Conservation (phyloP, 2,329 filamentous ascomycete genomes). For the Pestalotiopsis sp. region DNA sequence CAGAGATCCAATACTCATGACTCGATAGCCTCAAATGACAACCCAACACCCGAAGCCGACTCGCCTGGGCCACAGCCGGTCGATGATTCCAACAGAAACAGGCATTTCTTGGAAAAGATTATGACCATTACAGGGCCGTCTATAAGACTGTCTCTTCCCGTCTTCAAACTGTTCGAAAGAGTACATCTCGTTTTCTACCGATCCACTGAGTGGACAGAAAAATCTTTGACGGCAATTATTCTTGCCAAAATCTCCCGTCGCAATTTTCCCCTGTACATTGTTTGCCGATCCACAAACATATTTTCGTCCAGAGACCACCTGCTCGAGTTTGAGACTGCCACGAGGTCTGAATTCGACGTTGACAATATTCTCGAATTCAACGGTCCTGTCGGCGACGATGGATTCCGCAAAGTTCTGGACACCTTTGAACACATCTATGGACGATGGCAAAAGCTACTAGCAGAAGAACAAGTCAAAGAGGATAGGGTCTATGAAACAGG, state of each 20-base stretch:
- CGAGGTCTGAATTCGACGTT: slow-evolving; percentile 79
- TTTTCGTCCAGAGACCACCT: slow-evolving; percentile 77
- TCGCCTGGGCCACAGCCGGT: slow-evolving; percentile 30
- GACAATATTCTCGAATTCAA: slow-evolving; percentile 83
- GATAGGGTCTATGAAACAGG: slow-evolving; percentile 76
- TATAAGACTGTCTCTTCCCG: slow-evolving; percentile 73
- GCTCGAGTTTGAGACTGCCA: slow-evolving; percentile 86
- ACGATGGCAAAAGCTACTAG: slow-evolving; percentile 76
- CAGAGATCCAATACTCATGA: slow-evolving; percentile 65
- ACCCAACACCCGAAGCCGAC: slow-evolving; percentile 39
- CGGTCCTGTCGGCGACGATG: slow-evolving; percentile 67
- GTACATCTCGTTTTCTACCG: slow-evolving; percentile 96
- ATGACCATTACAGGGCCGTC: slow-evolving; percentile 78
- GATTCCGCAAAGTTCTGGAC: slow-evolving; percentile 68
- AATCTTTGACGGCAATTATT: slow-evolving; percentile 92
- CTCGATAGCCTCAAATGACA: slow-evolving; percentile 52
- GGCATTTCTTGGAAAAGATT: slow-evolving; percentile 78
- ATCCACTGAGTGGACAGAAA: slow-evolving; percentile 96
- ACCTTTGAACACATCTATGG: slow-evolving; percentile 77
- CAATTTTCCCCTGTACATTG: slow-evolving; percentile 89
- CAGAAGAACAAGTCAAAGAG: slow-evolving; percentile 79
- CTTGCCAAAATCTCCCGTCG: slow-evolving; percentile 85
- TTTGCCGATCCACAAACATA: slow-evolving; percentile 87
- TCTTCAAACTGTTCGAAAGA: slow-evolving; percentile 84
- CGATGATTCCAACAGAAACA: slow-evolving; percentile 64